Percentiles rank a stretch among this genome's conserved stretches.
Evolutionary conservation across 306 rosid genomes (phyloP).

Genomic region (Rosa lucieae): DNA sequence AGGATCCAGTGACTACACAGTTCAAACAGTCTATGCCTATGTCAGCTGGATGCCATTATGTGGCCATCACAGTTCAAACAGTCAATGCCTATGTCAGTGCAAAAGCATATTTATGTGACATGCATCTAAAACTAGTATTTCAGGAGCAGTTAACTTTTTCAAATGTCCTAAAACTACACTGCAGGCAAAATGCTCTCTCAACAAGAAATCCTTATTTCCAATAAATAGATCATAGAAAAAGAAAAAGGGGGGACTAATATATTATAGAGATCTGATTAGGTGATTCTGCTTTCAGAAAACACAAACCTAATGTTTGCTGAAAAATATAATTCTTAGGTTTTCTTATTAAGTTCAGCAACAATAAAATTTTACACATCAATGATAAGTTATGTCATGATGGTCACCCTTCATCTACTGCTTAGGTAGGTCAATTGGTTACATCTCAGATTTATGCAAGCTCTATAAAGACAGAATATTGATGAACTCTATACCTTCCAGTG

Average conservation of each 20-base stretch:
- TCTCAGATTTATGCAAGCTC: conserved; percentile 24
- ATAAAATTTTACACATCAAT: not conserved
- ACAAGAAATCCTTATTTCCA: not conserved
- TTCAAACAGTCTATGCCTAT: not conserved
- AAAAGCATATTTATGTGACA: not conserved
- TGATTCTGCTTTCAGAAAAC: not conserved
- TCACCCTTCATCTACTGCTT: not conserved
- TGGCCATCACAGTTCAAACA: not conserved
- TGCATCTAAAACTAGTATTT: not conserved
- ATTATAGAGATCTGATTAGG: not conserved
- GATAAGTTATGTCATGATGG: too few species aligned
- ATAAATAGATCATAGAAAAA: not conserved
- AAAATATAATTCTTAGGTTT: not conserved
- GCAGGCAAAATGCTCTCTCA: not conserved
- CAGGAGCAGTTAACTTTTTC: not conserved
- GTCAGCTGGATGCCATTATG: not conserved
- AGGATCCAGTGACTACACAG: not conserved
- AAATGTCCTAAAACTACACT: not conserved
- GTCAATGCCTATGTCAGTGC: not conserved
- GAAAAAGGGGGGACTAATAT: not conserved
- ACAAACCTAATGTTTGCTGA: too few species aligned
- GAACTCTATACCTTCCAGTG: conserved; percentile 38
- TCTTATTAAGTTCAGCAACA: not conserved
- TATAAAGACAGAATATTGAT: conserved; percentile 20
- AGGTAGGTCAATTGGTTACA: conserved; percentile 9